Percentiles rank a stretch among this genome's conserved stretches.
These are phyloP conservation scores for Eucalyptus regnans DNA, from an alignment of 345 rosid genomes.

Conservation along the genomic window DNA sequence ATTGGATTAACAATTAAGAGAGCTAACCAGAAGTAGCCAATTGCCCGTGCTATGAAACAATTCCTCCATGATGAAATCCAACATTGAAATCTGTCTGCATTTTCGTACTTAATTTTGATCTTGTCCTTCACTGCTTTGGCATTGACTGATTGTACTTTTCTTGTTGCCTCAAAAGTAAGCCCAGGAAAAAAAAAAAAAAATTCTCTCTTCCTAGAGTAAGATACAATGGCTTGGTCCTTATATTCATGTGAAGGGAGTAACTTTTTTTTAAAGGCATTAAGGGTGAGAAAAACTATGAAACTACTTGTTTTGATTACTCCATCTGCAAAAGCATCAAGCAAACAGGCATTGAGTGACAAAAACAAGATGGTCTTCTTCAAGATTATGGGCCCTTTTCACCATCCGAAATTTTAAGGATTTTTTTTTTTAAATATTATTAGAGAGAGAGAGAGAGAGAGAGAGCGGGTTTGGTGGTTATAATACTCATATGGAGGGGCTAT, in stretches of 20 bases:
- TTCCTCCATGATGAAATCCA: not conserved
- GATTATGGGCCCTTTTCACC: not conserved
- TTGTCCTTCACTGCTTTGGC: not conserved
- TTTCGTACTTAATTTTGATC: not conserved
- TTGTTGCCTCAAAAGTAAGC: not conserved
- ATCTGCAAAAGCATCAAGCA: not conserved
- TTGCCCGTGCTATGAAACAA: not conserved
- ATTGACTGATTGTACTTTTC: not conserved
- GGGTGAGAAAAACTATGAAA: not conserved
- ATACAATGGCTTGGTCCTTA: not conserved
- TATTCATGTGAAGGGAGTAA: not conserved
- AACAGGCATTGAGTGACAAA: not conserved
- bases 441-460: not conserved
- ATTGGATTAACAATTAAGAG: not conserved
- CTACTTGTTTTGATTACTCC: not conserved
- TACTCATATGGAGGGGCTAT: not conserved
- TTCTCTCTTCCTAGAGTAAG: not conserved
- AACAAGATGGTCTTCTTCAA: not conserved
- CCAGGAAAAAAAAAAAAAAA: not conserved
- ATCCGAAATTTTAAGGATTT: not conserved
- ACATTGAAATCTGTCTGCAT: not conserved
- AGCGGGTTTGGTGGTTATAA: not conserved
- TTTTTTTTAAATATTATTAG: not conserved
- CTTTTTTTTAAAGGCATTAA: not conserved
- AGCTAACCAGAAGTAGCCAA: not conserved